phyloP scores from a whole-genome alignment of 202 grass and related monocot species.

The Hordeum pubiflorum region DNA sequence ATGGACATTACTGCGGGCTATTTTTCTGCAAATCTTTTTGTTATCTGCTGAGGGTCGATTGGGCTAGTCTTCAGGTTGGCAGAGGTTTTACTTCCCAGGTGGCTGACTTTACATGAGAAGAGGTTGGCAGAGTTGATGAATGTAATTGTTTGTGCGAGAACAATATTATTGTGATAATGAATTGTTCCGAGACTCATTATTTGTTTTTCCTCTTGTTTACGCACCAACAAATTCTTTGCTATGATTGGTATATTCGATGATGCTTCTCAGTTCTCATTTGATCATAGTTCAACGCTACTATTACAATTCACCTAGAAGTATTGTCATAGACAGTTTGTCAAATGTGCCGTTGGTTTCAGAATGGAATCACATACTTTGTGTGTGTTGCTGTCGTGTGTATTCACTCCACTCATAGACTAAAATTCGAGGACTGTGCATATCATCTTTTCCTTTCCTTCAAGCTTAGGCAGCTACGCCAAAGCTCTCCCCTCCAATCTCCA shows the following conservation, averaged over 20 bases:
- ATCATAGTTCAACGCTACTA: neutral
- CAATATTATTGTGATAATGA: neutral
- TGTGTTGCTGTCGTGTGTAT: too few relatives aligned
- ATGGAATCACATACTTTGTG: neutral
- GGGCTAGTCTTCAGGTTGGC: conserved; percentile 1
- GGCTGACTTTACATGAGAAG: neutral
- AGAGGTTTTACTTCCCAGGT: conserved; percentile 26
- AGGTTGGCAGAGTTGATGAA: neutral
- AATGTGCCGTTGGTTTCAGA: neutral
- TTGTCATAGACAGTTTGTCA: neutral
- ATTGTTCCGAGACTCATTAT: neutral
- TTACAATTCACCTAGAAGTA: neutral
- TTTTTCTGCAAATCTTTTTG: neutral
- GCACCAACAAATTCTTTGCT: neutral
- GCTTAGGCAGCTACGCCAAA: too few relatives aligned
- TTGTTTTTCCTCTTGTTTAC: neutral
- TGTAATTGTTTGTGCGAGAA: neutral
- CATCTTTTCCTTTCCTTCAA: too few relatives aligned
- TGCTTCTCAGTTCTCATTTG: neutral
- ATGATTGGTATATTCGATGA: neutral
- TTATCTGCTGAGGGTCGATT: neutral
- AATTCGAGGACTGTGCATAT: neutral
- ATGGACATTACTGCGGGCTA: neutral
- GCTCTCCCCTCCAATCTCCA: too few relatives aligned
- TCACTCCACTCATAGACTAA: neutral